phyloP scores from a whole-genome alignment of 495 filamentous ascomycete genomes.

The Hypoxylon cercidicola region DNA sequence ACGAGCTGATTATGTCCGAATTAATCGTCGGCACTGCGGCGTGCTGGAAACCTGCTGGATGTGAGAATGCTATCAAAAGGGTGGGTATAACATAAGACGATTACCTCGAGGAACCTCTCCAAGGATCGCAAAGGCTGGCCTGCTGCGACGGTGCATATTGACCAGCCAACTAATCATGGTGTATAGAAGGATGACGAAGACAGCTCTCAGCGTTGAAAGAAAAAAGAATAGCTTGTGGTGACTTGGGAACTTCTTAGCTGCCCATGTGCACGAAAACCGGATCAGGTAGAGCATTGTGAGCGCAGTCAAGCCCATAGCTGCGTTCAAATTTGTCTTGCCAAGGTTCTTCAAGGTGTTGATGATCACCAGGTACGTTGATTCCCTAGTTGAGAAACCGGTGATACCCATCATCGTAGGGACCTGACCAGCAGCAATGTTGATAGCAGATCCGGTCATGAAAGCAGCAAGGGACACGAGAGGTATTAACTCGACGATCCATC shows the following conservation, averaged over 20 bases:
- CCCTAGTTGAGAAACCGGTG: constrained; percentile 77
- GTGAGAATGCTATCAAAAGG: constrained; percentile 1
- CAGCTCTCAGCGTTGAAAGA: constrained; percentile 84
- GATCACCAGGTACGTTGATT: constrained; percentile 82
- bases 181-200: constrained; percentile 93
- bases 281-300: constrained; percentile 86
- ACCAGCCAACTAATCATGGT: constrained; percentile 90
- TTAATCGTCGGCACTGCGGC: constrained; percentile 81
- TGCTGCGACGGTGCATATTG: constrained; percentile 66
- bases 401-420: constrained; percentile 87
- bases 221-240: constrained; percentile 86
- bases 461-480: constrained; percentile 90
- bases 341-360: constrained; percentile 89
- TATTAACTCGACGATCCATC: constrained; percentile 97
- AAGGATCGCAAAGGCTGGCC: constrained; percentile 74
- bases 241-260: constrained; percentile 74
- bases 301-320: constrained; percentile 89
- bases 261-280: constrained; percentile 71
- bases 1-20: constrained; percentile 67
- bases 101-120: constrained; percentile 79
- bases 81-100: constrained; percentile 14
- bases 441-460: constrained; percentile 97
- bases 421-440: constrained; percentile 93
- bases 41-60: constrained; percentile 73
- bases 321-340: constrained; percentile 73